Evolutionary conservation across 176 grass and related monocot species (phyloP).

Genomic region (Carex kokanica): DNA sequence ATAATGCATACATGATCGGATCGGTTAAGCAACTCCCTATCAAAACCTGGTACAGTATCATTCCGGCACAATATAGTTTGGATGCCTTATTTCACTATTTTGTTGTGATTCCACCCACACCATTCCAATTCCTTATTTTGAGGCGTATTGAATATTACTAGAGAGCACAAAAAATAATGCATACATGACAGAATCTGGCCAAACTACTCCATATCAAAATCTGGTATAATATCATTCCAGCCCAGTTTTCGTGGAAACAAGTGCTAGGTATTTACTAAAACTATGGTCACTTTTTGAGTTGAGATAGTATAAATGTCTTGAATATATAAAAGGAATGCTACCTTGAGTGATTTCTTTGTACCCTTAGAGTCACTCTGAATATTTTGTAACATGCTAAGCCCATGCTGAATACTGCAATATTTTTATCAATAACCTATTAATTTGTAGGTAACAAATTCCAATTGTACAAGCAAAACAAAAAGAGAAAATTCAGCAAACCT

Average conservation of each 20-base stretch:
- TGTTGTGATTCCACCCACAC: background rate
- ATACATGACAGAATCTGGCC: background rate
- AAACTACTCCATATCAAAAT: background rate
- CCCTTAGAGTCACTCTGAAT: constrained; percentile 68
- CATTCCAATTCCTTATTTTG: background rate
- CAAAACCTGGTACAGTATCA: background rate
- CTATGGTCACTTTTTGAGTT: background rate
- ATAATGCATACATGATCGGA: background rate
- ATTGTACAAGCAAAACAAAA: constrained; percentile 6
- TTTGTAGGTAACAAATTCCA: constrained; percentile 25
- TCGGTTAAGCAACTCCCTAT: background rate
- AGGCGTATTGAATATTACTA: background rate
- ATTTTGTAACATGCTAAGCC: constrained; percentile 63
- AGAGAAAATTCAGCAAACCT: constrained; percentile 43
- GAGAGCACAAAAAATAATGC: background rate
- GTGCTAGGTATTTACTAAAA: background rate
- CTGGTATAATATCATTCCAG: background rate
- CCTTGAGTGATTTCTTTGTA: constrained; percentile 95
- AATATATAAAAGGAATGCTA: constrained; percentile 25
- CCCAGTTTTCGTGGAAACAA: background rate
- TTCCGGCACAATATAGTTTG: background rate
- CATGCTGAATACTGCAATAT: constrained; percentile 70
- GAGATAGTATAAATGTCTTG: background rate
- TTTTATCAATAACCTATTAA: constrained; percentile 20
- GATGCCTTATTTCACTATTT: background rate